Evolutionary conservation across 202 grass and related monocot species (phyloP).

Genomic region (Carex sylvatica): DNA sequence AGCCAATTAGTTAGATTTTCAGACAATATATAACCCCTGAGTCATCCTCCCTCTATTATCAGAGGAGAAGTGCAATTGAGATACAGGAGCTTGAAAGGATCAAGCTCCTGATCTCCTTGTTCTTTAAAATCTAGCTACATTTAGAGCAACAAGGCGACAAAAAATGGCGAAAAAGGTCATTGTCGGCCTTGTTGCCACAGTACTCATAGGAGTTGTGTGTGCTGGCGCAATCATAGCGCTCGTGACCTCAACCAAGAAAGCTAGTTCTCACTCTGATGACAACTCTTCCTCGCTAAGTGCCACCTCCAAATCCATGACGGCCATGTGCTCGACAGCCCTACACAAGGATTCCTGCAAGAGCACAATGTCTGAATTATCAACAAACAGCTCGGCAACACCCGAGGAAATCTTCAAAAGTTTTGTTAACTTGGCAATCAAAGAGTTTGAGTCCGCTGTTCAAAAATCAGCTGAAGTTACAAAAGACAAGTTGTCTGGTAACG

Average conservation of each 20-base stretch:
- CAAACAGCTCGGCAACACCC: constrained; percentile 33
- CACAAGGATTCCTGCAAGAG: constrained; percentile 9
- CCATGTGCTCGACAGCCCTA: not conserved
- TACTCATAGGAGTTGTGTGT: not conserved
- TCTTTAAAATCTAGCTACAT: not conserved
- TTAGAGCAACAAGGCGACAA: not conserved
- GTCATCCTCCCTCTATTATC: not conserved
- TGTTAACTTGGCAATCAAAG: constrained; percentile 39
- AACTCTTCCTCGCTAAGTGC: not conserved
- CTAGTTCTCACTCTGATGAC: not conserved
- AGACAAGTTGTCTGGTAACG: not conserved
- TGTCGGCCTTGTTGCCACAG: not conserved
- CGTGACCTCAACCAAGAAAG: not conserved
- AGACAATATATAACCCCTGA: not conserved
- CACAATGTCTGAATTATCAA: not conserved
- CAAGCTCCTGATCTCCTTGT: constrained; percentile 11
- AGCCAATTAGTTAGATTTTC: constrained; percentile 6
- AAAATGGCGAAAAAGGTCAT: constrained; percentile 14
- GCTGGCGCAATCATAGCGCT: not conserved
- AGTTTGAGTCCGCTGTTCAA: constrained; percentile 29
- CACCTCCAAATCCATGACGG: not conserved
- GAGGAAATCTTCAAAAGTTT: constrained; percentile 34
- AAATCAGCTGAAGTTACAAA: constrained; percentile 36
- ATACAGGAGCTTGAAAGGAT: not conserved
- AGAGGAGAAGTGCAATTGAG: not conserved